A percentile compares a stretch with the other conserved stretches of the same genome.
phyloP scores from a whole-genome alignment of 805 yeast species.

The Starmerella bombi region DNA sequence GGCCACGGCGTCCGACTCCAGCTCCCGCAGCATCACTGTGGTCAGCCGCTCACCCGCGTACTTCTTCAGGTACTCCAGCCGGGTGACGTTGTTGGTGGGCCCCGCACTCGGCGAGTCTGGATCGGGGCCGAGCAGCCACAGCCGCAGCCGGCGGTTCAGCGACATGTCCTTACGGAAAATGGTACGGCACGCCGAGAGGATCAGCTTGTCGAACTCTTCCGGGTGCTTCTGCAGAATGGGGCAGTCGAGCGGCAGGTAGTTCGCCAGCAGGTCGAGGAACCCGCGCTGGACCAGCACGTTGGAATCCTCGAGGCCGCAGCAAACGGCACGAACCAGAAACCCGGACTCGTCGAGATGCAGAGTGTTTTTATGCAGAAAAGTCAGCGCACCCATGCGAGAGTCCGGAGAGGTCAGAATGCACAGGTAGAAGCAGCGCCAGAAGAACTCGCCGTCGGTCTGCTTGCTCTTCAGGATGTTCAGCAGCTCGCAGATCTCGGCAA shows the following conservation, averaged over 20 bases:
- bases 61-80: constrained; percentile 45
- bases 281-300: constrained; percentile 72
- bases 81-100: constrained; percentile 19
- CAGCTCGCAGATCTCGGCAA: constrained; percentile 43
- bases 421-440: constrained; percentile 75
- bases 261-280: constrained; percentile 63
- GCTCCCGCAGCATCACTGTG: constrained; percentile 39
- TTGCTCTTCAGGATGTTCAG: constrained; percentile 47
- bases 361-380: constrained; percentile 40
- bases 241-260: constrained; percentile 51
- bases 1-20: constrained; percentile 23
- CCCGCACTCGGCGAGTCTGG: constrained; percentile 18
- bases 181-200: constrained; percentile 46
- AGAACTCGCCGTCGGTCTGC: constrained; percentile 53
- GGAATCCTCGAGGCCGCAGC: constrained; percentile 53
- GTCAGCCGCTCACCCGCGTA: constrained; percentile 42
- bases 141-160: constrained; percentile 83
- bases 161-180: constrained; percentile 85
- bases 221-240: constrained; percentile 38
- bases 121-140: constrained; percentile 81
- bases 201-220: constrained; percentile 43
- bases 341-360: constrained; percentile 61
- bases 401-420: constrained; percentile 69
- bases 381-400: constrained; percentile 67
- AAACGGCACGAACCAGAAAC: constrained; percentile 57